A percentile compares a stretch with the other conserved stretches of the same genome.
Evolutionary conservation across 768 basidiomycete genomes (phyloP).

Genomic region (Naganishia antarctica): DNA sequence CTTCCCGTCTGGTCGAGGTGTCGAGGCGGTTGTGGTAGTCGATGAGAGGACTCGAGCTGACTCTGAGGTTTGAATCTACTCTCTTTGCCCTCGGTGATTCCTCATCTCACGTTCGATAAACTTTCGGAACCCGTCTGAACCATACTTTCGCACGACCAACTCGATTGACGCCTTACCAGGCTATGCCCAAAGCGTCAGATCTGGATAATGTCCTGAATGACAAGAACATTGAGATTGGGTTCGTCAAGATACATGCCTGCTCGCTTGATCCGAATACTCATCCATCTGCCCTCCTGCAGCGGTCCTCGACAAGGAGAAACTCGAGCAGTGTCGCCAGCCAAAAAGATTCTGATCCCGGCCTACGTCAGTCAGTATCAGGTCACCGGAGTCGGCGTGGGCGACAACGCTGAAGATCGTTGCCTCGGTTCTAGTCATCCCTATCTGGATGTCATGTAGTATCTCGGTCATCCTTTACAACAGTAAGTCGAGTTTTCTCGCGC

Average conservation of each 20-base stretch:
- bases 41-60: not conserved
- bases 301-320: slow-evolving; percentile 9
- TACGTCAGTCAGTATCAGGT: slow-evolving; percentile 9
- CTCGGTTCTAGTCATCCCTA: slow-evolving; percentile 56
- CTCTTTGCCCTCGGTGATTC: not conserved
- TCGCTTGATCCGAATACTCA: not conserved
- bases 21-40: not conserved
- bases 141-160: not conserved
- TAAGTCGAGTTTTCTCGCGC: slow-evolving; percentile 63
- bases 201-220: slow-evolving; percentile 15
- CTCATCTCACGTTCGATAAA: too few relatives aligned
- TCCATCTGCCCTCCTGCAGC: not conserved
- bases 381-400: not conserved
- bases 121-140: not conserved
- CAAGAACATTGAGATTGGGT: slow-evolving; percentile 17
- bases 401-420: not conserved
- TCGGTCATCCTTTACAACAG: slow-evolving; percentile 93
- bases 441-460: slow-evolving; percentile 88
- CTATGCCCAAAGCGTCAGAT: slow-evolving; percentile 13
- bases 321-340: slow-evolving; percentile 9
- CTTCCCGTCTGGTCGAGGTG: not conserved
- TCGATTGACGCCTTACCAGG: not conserved
- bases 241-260: not conserved
- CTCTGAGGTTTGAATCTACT: not conserved
- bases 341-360: slow-evolving; percentile 16